Percentiles rank a stretch among this genome's conserved stretches.
Evolutionary conservation across 139 green algal species (phyloP).

Genomic region (Chlorella sorokiniana): DNA sequence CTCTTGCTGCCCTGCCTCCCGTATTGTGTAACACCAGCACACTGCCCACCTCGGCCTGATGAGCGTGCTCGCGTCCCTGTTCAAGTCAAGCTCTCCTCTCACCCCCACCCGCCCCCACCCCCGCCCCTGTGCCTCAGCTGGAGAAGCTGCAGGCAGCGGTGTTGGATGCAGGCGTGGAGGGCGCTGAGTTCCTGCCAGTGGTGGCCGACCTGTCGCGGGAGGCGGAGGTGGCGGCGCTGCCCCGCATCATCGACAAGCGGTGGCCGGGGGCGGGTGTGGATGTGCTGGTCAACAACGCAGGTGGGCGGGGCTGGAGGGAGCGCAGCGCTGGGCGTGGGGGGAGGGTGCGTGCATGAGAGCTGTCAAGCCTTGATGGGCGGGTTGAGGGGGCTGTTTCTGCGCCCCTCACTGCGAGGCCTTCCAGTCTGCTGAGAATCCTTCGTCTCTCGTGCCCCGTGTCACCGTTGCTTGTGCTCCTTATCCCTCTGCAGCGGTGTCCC

Average conservation of each 20-base stretch:
- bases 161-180: slow-evolving; percentile 55
- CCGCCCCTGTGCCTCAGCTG: slow-evolving; percentile 40
- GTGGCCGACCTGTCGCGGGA: slow-evolving; percentile 80
- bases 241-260: slow-evolving; percentile 73
- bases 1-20: neutral
- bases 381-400: too few species aligned
- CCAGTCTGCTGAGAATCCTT: neutral
- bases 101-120: too few species aligned
- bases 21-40: neutral
- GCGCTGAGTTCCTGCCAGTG: slow-evolving; percentile 79
- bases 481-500: slow-evolving; percentile 48
- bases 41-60: too few species aligned
- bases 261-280: slow-evolving; percentile 74
- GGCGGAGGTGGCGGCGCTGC: slow-evolving; percentile 66
- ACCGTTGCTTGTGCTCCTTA: neutral
- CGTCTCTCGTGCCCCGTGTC: neutral
- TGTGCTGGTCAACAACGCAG: slow-evolving; percentile 66
- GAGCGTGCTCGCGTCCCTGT: neutral
- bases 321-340: neutral
- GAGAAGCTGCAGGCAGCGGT: slow-evolving; percentile 77
- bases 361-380: too few species aligned
- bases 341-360: neutral
- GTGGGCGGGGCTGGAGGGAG: neutral
- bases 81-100: neutral
- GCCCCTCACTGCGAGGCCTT: too few species aligned